Conservation (phyloP, 305 asterid species). For the Solanum hybrid region DNA sequence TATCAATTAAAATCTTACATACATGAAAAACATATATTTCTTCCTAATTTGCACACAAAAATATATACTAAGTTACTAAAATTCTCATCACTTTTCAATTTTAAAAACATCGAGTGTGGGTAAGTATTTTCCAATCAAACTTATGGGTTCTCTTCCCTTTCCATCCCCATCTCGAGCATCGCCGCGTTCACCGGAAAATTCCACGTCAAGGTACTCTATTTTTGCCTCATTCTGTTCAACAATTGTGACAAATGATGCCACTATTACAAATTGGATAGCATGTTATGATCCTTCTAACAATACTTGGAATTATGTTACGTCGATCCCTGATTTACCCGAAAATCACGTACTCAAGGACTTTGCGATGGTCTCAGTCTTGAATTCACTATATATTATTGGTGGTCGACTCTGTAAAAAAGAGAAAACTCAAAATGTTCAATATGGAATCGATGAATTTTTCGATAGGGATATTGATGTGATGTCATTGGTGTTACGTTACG, state of each 20-base stretch:
- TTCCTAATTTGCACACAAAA: background rate
- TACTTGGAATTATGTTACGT: conserved; percentile 13
- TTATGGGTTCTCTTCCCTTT: background rate
- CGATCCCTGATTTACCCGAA: conserved; percentile 13
- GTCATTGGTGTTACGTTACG: conserved; percentile 19
- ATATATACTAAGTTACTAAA: background rate
- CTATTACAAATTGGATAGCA: conserved; percentile 22
- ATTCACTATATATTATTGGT: conserved; percentile 28
- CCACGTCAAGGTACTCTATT: conserved; percentile 6
- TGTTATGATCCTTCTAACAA: conserved; percentile 22
- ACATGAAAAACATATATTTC: background rate
- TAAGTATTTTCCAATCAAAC: background rate
- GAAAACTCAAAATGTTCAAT: background rate
- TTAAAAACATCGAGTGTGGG: background rate
- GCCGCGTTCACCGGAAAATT: background rate
- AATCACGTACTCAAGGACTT: conserved; percentile 34
- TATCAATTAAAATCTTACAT: background rate
- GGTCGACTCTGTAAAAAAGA: conserved; percentile 24
- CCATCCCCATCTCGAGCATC: background rate
- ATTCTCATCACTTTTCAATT: background rate
- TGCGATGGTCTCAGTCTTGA: conserved; percentile 23
- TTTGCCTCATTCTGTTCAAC: conserved; percentile 21
- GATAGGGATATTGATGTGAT: conserved; percentile 14
- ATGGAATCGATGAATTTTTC: conserved; percentile 1
- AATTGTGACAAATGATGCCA: background rate